These are phyloP conservation scores for Solanum neorickii DNA, from an alignment of 257 asterid species.

Conservation along the genomic window DNA sequence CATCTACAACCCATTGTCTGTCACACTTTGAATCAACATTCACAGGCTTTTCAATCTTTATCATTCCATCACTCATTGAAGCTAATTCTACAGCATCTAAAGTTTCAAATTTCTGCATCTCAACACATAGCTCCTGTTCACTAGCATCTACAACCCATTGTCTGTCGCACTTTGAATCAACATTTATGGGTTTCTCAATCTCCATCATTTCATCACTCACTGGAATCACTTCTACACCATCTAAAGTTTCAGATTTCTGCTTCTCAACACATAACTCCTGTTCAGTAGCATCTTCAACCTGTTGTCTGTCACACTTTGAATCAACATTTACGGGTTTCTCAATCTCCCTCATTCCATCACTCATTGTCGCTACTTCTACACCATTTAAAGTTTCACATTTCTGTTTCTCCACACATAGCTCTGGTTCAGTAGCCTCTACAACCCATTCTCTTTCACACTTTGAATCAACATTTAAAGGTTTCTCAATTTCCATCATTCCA, in stretches of 20 bases:
- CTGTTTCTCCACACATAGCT: constrained; percentile 21
- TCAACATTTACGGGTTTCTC: constrained; percentile 14
- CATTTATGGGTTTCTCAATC: constrained; percentile 11
- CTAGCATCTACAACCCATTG: constrained; percentile 9
- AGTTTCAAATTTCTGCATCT: constrained; percentile 12
- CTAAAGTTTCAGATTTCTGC: constrained; percentile 6
- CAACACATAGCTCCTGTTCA: constrained; percentile 18
- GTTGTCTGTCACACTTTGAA: constrained; percentile 16
- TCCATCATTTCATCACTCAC: constrained; percentile 19
- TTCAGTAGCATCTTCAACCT: constrained; percentile 10
- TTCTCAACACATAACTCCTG: constrained; percentile 25
- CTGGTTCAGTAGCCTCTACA: constrained; percentile 15
- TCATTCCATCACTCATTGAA: constrained; percentile 9
- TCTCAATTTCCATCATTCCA: constrained; percentile 24
- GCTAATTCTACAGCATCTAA: background rate
- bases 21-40: constrained; percentile 21
- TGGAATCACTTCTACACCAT: background rate
- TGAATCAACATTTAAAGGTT: constrained; percentile 12
- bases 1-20: constrained; percentile 10
- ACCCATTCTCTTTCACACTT: constrained; percentile 13
- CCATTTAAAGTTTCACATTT: constrained; percentile 1
- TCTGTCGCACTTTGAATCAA: constrained; percentile 21
- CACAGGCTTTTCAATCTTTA: constrained; percentile 14
- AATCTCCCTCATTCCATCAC: constrained; percentile 21
- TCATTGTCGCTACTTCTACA: constrained; percentile 5